Evolutionary conservation across 75 land plant species (phyloP), one percentile per base, ranked within the genome.

Genomic region (Pinus tabuliformis): DNA sequence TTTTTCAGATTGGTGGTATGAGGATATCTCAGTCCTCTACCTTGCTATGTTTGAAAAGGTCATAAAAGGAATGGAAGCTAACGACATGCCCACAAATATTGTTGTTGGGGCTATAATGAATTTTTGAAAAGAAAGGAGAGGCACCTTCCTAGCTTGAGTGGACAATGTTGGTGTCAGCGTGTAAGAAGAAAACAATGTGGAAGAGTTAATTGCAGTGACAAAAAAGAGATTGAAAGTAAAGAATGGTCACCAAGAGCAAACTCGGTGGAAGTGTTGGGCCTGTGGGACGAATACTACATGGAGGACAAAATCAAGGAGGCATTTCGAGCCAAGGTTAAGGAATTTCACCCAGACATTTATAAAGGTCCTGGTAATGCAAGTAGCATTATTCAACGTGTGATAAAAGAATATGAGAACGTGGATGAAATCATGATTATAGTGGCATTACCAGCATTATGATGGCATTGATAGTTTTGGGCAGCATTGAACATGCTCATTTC

Each of bases 1-100:
- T 70, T 57, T 62, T 26, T 81, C 82, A 1, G 97, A 91, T 75
- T 96, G 99, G 99, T 96, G 99, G 99, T 96, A 87, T 56, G 97
- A 91, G 17, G 92, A 90, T 59, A 18, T 90, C 62, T 78, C 86
- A 20, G 20, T 59, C 8, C 81, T 94, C 64, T 73, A 85, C 22
- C 75, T 90, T 15, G 77, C 64, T 0, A 73, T 88, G n/a, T 92
- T 77, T 58, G 89, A 94, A 83, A 82, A 86, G 49, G 71, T 96
- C 26, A 85, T 94, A 16, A 59, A 72, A 12, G 85, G 76, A 26
- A 79, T 96, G 86, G 89, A 90, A 87, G 59, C 77, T 21, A 76
- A 81, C 6, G 78, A 81, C 2, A 79, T 86, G 22, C 80, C 81
- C 13, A 30, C 80, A 18, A 82, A 85, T 21, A 79, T 73, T 76